These are phyloP conservation scores for Tillandsia leiboldiana DNA, from an alignment of 176 grass and related monocot genomes.

Conservation along the genomic window DNA sequence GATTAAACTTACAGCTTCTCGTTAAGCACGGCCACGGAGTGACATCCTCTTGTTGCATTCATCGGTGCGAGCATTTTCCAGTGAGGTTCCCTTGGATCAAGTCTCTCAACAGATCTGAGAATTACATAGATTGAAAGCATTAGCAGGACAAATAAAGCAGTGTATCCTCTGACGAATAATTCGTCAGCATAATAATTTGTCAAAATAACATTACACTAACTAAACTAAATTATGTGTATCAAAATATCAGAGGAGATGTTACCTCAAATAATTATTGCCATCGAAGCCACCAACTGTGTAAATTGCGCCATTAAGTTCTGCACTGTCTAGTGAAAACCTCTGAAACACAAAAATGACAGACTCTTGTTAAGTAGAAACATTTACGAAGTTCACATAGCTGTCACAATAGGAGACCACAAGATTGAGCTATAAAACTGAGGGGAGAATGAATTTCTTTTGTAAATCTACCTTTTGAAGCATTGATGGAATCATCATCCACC, in stretches of 20 bases:
- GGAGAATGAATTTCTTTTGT: too few relatives aligned
- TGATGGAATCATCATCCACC: slow-evolving; percentile 47
- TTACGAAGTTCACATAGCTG: not conserved
- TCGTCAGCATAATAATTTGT: not conserved
- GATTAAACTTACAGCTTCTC: slow-evolving; percentile 55
- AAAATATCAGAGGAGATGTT: slow-evolving; percentile 5
- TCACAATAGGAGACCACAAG: not conserved
- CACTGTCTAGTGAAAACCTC: slow-evolving; percentile 62
- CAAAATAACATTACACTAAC: not conserved
- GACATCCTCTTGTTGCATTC: slow-evolving; percentile 63
- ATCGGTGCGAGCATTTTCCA: slow-evolving; percentile 64
- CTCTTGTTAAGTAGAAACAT: not conserved
- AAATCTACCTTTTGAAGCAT: slow-evolving; percentile 66
- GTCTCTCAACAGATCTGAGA: slow-evolving; percentile 70
- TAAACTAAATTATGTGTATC: slow-evolving; percentile 19
- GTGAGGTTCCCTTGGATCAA: slow-evolving; percentile 60
- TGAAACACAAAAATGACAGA: slow-evolving; percentile 23
- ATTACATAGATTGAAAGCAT: too few relatives aligned
- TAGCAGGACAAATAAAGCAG: too few relatives aligned
- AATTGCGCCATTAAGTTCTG: slow-evolving; percentile 48
- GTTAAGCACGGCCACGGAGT: slow-evolving; percentile 41
- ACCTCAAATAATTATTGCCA: slow-evolving; percentile 52
- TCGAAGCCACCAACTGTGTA: slow-evolving; percentile 83
- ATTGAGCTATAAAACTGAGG: not conserved
- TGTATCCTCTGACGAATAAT: too few relatives aligned